A percentile compares a stretch with the other conserved stretches of the same genome.
Evolutionary conservation across 305 asterid species (phyloP).

Genomic region (Plantago lanceolata): DNA sequence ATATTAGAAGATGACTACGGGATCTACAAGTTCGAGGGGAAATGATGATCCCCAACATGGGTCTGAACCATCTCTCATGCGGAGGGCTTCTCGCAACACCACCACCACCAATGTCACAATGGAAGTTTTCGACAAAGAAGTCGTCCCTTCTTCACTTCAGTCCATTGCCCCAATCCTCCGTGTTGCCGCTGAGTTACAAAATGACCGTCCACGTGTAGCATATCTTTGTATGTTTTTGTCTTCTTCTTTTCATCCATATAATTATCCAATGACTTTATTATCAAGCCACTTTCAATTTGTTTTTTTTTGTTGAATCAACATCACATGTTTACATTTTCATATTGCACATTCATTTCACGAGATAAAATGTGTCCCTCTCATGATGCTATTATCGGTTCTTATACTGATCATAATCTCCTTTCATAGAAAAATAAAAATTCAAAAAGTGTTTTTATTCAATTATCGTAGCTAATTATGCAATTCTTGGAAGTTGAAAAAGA

Average conservation of each 20-base stretch:
- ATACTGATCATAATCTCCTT: too few relatives aligned
- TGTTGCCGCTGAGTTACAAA: slow-evolving; percentile 76
- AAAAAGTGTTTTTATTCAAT: too few relatives aligned
- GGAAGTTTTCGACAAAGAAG: slow-evolving; percentile 96
- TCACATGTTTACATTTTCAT: too few relatives aligned
- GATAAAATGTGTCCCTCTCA: neutral
- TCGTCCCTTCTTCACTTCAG: slow-evolving; percentile 90
- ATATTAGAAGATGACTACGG: slow-evolving; percentile 38
- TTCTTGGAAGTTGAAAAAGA: too few relatives aligned
- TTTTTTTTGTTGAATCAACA: neutral
- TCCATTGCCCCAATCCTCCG: slow-evolving; percentile 89
- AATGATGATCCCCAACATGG: slow-evolving; percentile 24
- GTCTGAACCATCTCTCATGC: slow-evolving; percentile 47
- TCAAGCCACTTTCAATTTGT: neutral
- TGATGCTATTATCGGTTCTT: neutral
- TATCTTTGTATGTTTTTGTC: slow-evolving; percentile 60
- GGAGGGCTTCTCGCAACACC: slow-evolving; percentile 85
- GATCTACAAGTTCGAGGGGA: slow-evolving; percentile 25
- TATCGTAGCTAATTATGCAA: too few relatives aligned
- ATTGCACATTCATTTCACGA: neutral
- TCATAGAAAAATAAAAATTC: too few relatives aligned
- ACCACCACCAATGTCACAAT: slow-evolving; percentile 75
- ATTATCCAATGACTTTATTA: neutral
- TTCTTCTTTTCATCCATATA: neutral
- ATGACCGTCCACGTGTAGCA: slow-evolving; percentile 88